These are phyloP conservation scores for Carex kokanica DNA, from an alignment of 176 grass and related monocot species.

Conservation along the genomic window DNA sequence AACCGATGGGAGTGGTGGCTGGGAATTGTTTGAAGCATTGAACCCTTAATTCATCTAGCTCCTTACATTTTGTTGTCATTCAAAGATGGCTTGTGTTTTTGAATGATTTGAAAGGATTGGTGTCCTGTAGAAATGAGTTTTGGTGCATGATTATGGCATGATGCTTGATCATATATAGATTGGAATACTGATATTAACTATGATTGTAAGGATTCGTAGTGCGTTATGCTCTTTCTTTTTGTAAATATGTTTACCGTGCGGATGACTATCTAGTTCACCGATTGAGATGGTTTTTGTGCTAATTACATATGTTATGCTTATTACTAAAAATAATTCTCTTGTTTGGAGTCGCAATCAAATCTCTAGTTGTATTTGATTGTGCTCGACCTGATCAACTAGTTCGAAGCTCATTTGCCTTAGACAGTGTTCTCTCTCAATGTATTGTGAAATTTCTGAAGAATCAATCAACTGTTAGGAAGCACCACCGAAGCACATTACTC, in stretches of 20 bases:
- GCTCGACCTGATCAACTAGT: not conserved
- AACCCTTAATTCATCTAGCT: not conserved
- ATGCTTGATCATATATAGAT: not conserved
- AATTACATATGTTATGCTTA: not conserved
- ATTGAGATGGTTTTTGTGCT: not conserved
- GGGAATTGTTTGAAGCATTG: slow-evolving; percentile 14
- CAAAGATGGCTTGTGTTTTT: slow-evolving; percentile 3
- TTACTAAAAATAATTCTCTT: not conserved
- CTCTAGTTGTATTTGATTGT: not conserved
- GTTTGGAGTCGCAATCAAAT: not conserved
- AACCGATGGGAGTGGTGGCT: not conserved
- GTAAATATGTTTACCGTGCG: not conserved
- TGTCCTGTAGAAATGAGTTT: not conserved
- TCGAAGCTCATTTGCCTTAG: not conserved
- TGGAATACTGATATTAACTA: not conserved
- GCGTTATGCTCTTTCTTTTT: not conserved
- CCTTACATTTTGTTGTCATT: not conserved
- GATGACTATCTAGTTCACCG: not conserved
- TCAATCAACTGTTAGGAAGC: not conserved
- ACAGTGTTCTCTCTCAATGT: not conserved
- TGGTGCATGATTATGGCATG: not conserved
- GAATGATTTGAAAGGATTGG: slow-evolving; percentile 1
- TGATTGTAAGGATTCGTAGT: not conserved
- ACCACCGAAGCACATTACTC: not conserved
- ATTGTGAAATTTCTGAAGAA: not conserved